These are phyloP conservation scores for Magnaporthiopsis poae DNA, from an alignment of 2,329 filamentous ascomycete species.

Conservation along the genomic window DNA sequence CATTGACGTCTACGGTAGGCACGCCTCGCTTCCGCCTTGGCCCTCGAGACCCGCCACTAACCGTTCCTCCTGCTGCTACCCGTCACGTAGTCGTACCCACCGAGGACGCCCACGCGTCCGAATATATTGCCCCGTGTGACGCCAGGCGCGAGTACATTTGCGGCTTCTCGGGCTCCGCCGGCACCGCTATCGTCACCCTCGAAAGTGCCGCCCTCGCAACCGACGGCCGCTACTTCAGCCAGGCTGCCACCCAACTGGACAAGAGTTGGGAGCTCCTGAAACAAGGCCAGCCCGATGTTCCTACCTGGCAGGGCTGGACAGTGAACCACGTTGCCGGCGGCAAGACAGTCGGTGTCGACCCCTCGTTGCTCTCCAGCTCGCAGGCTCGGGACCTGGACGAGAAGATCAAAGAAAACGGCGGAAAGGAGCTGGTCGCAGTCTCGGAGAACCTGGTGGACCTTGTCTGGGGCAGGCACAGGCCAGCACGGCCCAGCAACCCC, in stretches of 20 bases:
- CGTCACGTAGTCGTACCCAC: conserved; percentile 69
- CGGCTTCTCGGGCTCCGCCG: conserved; percentile 89
- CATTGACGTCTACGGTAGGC: conserved; percentile 83
- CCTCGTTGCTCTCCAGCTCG: conserved; percentile 66
- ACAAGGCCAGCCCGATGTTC: conserved; percentile 84
- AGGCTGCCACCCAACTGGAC: conserved; percentile 83
- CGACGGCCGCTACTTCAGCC: conserved; percentile 96
- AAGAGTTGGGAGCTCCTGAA: conserved; percentile 85
- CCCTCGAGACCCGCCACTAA: background rate
- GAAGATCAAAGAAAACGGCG: conserved; percentile 78
- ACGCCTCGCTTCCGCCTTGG: background rate
- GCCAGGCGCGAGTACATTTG: conserved; percentile 82
- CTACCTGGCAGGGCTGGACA: conserved; percentile 95
- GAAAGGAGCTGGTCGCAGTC: conserved; percentile 64
- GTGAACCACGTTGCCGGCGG: conserved; percentile 76
- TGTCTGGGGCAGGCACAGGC: conserved; percentile 72
- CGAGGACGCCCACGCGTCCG: conserved; percentile 93
- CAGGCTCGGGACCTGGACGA: conserved; percentile 62
- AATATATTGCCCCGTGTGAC: conserved; percentile 96
- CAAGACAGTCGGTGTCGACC: conserved; percentile 83
- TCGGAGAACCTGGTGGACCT: conserved; percentile 78
- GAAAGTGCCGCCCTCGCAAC: conserved; percentile 85
- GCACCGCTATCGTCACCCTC: conserved; percentile 77
- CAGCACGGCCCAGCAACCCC: conserved; percentile 63
- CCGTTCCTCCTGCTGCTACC: conserved; percentile 6